These are phyloP conservation scores for Fusarium poae DNA, from an alignment of 2,329 filamentous ascomycete genomes.

Conservation along the genomic window DNA sequence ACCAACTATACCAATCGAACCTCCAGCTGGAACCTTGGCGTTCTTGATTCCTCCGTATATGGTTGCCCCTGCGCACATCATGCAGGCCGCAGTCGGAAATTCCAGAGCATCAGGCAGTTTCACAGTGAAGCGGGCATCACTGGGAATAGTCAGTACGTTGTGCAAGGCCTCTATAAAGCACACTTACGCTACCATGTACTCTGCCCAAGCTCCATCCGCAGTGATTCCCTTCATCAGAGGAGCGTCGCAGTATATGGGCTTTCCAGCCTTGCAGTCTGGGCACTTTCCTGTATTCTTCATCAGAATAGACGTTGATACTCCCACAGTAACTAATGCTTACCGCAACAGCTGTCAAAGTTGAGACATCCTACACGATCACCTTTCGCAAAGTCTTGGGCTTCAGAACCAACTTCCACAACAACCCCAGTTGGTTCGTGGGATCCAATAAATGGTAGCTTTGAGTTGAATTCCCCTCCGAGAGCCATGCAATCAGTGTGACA, in stretches of 20 bases:
- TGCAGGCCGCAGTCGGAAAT: background rate
- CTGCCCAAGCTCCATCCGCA: constrained; percentile 10
- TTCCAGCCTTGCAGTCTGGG: background rate
- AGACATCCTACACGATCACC: constrained; percentile 19
- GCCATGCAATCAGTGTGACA: constrained; percentile 23
- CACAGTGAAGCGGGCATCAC: background rate
- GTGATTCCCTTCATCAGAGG: constrained; percentile 13
- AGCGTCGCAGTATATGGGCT: background rate
- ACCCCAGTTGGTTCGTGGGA: constrained; percentile 11
- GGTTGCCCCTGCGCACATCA: constrained; percentile 14
- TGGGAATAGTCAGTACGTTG: background rate
- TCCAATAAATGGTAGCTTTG: background rate
- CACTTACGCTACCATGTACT: constrained; percentile 22
- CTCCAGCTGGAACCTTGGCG: constrained; percentile 5
- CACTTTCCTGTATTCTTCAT: background rate
- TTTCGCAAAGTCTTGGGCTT: rapidly evolving
- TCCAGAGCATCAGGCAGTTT: background rate
- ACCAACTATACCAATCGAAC: constrained; percentile 9
- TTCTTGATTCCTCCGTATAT: constrained; percentile 10
- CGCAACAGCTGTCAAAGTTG: constrained; percentile 23
- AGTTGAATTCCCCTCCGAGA: background rate
- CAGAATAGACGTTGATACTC: background rate
- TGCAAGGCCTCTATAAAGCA: background rate
- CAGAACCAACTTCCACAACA: constrained; percentile 1
- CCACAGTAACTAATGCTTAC: rapidly evolving